Conservation (phyloP, 306 rosid genomes). For the Lathyrus oleraceus region DNA sequence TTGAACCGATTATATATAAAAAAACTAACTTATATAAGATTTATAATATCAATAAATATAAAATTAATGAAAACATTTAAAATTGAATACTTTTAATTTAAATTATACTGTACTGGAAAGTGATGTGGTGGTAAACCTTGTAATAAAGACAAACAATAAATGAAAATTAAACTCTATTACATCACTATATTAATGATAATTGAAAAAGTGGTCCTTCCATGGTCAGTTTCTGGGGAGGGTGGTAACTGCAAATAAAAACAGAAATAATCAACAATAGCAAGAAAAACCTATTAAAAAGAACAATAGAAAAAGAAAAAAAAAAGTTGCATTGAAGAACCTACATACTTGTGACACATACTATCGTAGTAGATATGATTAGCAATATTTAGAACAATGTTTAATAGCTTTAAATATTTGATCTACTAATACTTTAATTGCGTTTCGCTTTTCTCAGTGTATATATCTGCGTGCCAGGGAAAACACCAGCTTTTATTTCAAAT, state of each 20-base stretch:
- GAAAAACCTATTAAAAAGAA: neutral
- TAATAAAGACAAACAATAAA: too few species aligned
- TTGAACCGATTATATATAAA: too few species aligned
- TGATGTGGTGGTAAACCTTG: too few species aligned
- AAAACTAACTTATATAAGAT: too few species aligned
- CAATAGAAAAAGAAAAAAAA: neutral
- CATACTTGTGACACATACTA: neutral
- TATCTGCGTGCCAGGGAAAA: slow-evolving; percentile 35
- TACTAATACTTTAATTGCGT: neutral
- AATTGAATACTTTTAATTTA: too few species aligned
- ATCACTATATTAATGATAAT: too few species aligned
- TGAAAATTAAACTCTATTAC: too few species aligned
- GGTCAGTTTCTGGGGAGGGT: slow-evolving; percentile 3
- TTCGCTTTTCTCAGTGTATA: slow-evolving; percentile 8
- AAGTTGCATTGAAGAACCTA: neutral
- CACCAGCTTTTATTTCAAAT: slow-evolving; percentile 30
- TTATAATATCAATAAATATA: too few species aligned
- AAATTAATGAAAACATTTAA: too few species aligned
- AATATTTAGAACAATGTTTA: neutral
- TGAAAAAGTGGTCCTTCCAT: slow-evolving; percentile 13
- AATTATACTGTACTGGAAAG: too few species aligned
- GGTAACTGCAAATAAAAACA: neutral
- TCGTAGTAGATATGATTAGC: neutral
- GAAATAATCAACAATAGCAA: neutral
- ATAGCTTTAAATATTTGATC: neutral